Evolutionary conservation across 257 asterid species (phyloP), one percentile per base, ranked within the genome.

Genomic region (Coffea canephora): DNA sequence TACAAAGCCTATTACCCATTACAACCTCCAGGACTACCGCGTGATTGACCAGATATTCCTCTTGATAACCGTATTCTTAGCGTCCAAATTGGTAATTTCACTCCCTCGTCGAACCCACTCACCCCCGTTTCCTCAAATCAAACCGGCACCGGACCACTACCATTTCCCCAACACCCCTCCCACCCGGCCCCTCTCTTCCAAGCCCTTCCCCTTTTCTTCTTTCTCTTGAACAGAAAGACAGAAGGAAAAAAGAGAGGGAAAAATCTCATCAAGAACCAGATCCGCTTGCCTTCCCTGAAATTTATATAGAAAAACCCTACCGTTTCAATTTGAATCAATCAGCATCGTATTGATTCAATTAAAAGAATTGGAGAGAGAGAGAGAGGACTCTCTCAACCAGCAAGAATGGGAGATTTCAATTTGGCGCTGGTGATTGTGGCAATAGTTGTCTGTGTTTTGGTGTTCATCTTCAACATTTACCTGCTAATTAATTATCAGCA

Each of bases 371-470:
- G 77, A 70, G 23, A 48, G 78, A 73, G 78, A 73, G 69, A 50
- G 79, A 46, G 82, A 57, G 25, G 73, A 68, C 78, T 73, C 78
- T 66, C 83, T 74, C 79, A 10, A 54, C 85, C 86, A 80, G 74
- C 80, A 8, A 73, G 48, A 82, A 96, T 96, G 99, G 98, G 97
- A 85, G 98, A 96, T 92, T 96, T 96, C 95, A 96, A 94, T 86
- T 79, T 96, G 73, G 98, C 98, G 69, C 87, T 96, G 84, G 92
- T 94, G 85, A 88, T 96, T 81, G 97, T 96, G 1, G 99, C 98
- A 74, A 89, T 96, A 52, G 79, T 96, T 78, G 94, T 96, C 4
- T 94, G 96, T 78, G 93, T 94, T 41, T 82, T 94, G 81, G 96
- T 96, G 3, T 90, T 96, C 88, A 36, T 96, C 45, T 90, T 96